Evolutionary conservation across 495 filamentous ascomycete genomes (phyloP).

Genomic region (Margaritispora aquatica): DNA sequence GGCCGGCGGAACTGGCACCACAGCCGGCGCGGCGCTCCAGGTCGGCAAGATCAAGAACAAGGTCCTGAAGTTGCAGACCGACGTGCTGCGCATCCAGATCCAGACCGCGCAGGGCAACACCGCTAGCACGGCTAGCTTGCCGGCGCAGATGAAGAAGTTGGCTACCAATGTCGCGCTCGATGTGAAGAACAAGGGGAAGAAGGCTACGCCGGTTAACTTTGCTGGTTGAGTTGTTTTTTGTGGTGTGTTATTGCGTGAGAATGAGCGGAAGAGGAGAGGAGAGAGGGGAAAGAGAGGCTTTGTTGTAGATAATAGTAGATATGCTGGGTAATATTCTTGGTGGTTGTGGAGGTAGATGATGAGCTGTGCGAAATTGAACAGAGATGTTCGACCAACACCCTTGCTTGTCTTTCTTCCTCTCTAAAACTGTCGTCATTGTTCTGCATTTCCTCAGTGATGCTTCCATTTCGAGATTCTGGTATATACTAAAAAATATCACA

Average conservation of each 20-base stretch:
- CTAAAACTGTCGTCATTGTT: background rate
- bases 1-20: slow-evolving; percentile 24
- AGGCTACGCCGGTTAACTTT: slow-evolving; percentile 4
- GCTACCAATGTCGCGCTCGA: slow-evolving; percentile 32
- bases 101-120: slow-evolving; percentile 16
- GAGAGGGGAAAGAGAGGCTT: background rate
- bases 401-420: background rate
- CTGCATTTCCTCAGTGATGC: background rate
- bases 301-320: background rate
- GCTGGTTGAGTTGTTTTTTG: background rate
- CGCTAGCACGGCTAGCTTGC: slow-evolving; percentile 17
- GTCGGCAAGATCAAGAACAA: slow-evolving; percentile 49
- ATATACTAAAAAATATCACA: no score
- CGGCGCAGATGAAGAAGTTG: slow-evolving; percentile 34
- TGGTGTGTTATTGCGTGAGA: background rate
- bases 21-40: slow-evolving; percentile 24
- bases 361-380: background rate
- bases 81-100: slow-evolving; percentile 14
- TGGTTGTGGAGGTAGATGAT: background rate
- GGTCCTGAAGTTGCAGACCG: slow-evolving; percentile 40
- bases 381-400: background rate
- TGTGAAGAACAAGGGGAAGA: slow-evolving; percentile 4
- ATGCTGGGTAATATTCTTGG: background rate
- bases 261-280: background rate
- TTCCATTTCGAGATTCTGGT: no score